Percentiles rank a stretch among this genome's conserved stretches.
These are phyloP conservation scores for Pistacia integerrima DNA, from an alignment of 345 rosid species.

Conservation along the genomic window DNA sequence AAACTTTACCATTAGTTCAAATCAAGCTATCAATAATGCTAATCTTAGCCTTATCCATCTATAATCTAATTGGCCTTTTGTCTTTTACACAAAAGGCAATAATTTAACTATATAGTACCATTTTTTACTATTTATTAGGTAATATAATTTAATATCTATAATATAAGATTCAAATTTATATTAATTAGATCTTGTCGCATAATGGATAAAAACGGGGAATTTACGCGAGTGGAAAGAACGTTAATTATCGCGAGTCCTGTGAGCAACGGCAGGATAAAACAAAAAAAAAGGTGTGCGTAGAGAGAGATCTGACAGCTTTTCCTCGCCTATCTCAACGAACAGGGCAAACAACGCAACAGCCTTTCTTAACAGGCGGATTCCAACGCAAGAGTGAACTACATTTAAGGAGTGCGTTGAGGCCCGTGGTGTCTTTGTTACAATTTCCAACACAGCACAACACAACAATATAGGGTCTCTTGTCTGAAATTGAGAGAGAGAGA, in stretches of 20 bases:
- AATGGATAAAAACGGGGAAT: neutral
- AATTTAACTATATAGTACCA: too few species aligned
- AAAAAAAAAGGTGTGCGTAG: too few species aligned
- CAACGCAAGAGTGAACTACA: slow-evolving; percentile 23
- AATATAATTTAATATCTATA: too few species aligned
- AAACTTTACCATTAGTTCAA: neutral
- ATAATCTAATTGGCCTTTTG: neutral
- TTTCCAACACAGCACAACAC: slow-evolving; percentile 57
- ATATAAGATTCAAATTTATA: too few species aligned
- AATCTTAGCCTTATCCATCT: neutral
- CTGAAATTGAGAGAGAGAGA: slow-evolving; percentile 10
- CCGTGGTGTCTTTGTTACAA: slow-evolving; percentile 42
- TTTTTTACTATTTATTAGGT: too few species aligned
- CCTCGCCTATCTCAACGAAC: slow-evolving; percentile 24
- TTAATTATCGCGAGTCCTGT: slow-evolving; percentile 14
- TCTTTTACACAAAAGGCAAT: neutral
- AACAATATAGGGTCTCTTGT: slow-evolving; percentile 24
- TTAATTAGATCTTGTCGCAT: too few species aligned
- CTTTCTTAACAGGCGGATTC: slow-evolving; percentile 42
- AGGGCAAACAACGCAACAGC: neutral
- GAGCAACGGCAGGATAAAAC: neutral
- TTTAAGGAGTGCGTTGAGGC: slow-evolving; percentile 46
- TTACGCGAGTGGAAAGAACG: neutral
- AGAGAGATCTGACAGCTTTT: slow-evolving; percentile 29
- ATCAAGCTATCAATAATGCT: neutral